Evolutionary conservation across 139 green algal species (phyloP).

Genomic region (Pedinophyceae sp.): DNA sequence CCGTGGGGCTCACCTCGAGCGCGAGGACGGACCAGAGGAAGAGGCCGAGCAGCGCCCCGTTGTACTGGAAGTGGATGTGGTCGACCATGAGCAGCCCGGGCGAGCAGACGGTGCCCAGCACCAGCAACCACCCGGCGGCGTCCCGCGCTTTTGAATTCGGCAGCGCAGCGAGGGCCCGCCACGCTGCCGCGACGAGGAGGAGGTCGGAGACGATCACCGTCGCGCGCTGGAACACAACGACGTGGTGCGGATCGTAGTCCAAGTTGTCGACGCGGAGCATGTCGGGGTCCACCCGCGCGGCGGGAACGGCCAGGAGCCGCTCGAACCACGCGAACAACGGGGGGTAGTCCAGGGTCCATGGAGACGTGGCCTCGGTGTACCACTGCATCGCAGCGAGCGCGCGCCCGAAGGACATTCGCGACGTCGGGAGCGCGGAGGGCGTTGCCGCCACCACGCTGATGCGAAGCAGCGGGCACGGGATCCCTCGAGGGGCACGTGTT

Average conservation of each 20-base stretch:
- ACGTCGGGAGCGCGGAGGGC: no score
- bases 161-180: conserved; percentile 2
- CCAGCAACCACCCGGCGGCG: conserved; percentile 8
- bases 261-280: conserved; percentile 64
- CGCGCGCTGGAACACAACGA: conserved; percentile 58
- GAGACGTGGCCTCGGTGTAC: conserved; percentile 68
- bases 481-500: no score
- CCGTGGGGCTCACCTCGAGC: no score
- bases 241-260: conserved; percentile 42
- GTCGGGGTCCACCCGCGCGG: conserved; percentile 38
- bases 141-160: no score
- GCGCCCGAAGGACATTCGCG: no score
- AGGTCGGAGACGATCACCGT: conserved; percentile 49
- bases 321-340: conserved; percentile 94
- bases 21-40: no score
- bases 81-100: conserved; percentile 84
- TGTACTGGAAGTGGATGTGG: conserved; percentile 99
- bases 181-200: conserved; percentile 32
- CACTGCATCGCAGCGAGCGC: conserved; percentile 7
- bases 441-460: no score
- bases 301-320: conserved; percentile 40
- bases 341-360: conserved; percentile 95
- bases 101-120: conserved; percentile 34
- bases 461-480: no score
- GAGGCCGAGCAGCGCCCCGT: conserved; percentile 83